Base-by-base conservation (phyloP, 305 asterid species). In the Fraxinus ornus region DNA sequence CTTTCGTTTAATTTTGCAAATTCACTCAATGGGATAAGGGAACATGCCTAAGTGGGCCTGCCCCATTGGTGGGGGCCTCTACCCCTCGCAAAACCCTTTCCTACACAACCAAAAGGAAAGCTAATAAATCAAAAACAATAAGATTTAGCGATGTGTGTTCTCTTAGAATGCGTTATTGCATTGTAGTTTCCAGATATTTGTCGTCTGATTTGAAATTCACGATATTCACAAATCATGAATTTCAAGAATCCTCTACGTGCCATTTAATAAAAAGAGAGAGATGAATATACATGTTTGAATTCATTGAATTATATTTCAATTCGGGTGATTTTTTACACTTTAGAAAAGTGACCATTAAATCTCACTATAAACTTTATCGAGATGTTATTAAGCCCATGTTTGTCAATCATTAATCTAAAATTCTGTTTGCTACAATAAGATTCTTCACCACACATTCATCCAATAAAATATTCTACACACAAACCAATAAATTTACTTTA, bases 11-110 rank as follows among this genome's bases (percentile, higher is more conserved):
- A 83, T 85, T 87, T 88, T 88, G 89, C 86, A 77, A 84, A 82
- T 86, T 88, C 90, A 88, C 86, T 88, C 90, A 90, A 89, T 81
- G 79, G 82, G 79, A 60, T 52, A 80, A 81, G 89, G 88, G 81
- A 82, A 88, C 91, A 88, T 76, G 22, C 13, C 80, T 35, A 75
- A 88, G 90, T 90, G 91, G 90, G 22, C 84, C 82, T 86, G 85
- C 55, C 92, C 91, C 89, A 81, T 64, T 9, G 17, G 33, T 64
- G 73, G 73, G 72, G n/a, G 2, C 73, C 35, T 22, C 33, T 64
- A 24, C 35, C 17, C n/a, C 13, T 24, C n/a, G 17, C 81, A 24
- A 64, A 22, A 64, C 17, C 35, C 73, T 7, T 22, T 19, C 71
- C 32, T 21, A 2, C 21, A 49, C 60, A 49, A 44, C 55, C 21